Evolutionary conservation across 2,329 filamentous ascomycete species (phyloP), one percentile per base, ranked within the genome.

Genomic region (Fusarium burgessii): DNA sequence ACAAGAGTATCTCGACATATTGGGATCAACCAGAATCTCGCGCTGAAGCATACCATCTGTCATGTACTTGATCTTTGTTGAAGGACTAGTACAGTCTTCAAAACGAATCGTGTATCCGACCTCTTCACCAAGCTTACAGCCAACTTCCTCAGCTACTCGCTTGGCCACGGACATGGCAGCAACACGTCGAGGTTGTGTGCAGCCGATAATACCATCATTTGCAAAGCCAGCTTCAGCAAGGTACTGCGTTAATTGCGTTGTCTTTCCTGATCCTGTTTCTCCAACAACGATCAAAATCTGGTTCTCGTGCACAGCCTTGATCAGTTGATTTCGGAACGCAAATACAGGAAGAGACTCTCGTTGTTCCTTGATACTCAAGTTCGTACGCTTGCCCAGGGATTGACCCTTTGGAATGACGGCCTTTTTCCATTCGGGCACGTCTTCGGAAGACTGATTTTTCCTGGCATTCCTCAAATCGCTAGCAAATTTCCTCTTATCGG

Each of bases 31-130:
- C 55, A 99, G 87, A 78, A 98, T 94, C 83, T 99, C 96, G 84
- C 96, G 89, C 82, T 98, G 91, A 79, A 99, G 88, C 93, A 98
- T 98, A 81, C 96, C 96, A 77, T 99, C 96, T 18, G 96, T 99
- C 95, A 99, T 98, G 84, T 99, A 99, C 84, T 99, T 99, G 84
- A 99, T 97, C 78, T 91, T 93, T 2, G 96, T 99, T 20, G 91
- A 88, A 4, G 93, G 90, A 71, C 91, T 93, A 0, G 95, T 98
- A 79, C 91, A 93, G 82, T 99, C 96, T 78, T 99, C 96, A 78
- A 99, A 99, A 79, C 96, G 93, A 78, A 99, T 97, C 11, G 93
- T 97, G 80, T 99, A 99, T 58, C 96, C 96, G 69, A 99, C 95
- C 79, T 98, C 95, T 60, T 95, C 90, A 36, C 96, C 96, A 15